phyloP scores from a whole-genome alignment of 495 filamentous ascomycete species.

The Neurospora discreta region DNA sequence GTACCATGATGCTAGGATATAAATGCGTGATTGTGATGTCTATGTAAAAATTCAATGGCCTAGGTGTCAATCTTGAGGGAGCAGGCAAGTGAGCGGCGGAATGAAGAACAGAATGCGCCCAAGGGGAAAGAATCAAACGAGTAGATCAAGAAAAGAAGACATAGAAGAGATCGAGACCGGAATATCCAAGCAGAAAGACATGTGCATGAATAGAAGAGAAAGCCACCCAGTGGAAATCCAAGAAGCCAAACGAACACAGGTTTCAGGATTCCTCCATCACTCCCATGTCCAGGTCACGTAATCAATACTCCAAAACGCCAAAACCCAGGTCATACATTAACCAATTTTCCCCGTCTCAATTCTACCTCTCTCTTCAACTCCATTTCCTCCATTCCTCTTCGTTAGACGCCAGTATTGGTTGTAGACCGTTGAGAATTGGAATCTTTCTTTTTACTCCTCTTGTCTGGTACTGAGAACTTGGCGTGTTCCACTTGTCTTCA shows the following conservation, averaged over 20 bases:
- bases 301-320: neutral
- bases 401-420: neutral
- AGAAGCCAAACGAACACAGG: neutral
- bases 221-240: neutral
- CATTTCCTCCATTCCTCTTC: neutral
- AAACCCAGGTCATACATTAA: neutral
- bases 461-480: neutral
- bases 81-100: neutral
- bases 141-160: neutral
- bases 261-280: neutral
- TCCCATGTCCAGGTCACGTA: neutral
- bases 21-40: neutral
- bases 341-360: neutral
- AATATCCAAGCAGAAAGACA: neutral
- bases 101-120: neutral
- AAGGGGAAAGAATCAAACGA: neutral
- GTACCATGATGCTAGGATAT: neutral
- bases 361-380: neutral
- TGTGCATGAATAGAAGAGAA: neutral
- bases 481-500: neutral
- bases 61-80: neutral
- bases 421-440: too few relatives aligned
- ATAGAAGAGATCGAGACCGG: neutral
- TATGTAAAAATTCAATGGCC: neutral
- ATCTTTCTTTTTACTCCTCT: neutral